A percentile compares a stretch with the other conserved stretches of the same genome.
These are phyloP conservation scores for Podila horticola DNA, from an alignment of 192 early-diverging fungal genomes.

Conservation along the genomic window DNA sequence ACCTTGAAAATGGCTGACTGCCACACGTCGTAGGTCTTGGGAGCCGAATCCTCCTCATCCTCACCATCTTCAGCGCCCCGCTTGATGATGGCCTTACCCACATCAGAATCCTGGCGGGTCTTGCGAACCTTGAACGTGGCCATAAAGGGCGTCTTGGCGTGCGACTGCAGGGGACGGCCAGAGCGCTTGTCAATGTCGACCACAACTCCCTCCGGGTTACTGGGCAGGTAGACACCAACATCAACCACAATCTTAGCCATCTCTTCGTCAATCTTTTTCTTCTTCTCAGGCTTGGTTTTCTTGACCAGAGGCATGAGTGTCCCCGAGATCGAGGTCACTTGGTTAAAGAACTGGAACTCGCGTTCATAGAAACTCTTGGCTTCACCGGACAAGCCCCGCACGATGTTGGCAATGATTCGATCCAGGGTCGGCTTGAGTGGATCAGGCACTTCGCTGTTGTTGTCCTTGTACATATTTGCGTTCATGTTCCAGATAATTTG, in stretches of 20 bases:
- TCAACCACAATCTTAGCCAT: slow-evolving; percentile 94
- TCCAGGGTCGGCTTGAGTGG: slow-evolving; percentile 90
- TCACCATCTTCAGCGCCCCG: slow-evolving; percentile 30
- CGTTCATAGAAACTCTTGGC: slow-evolving; percentile 94
- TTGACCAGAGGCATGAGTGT: slow-evolving; percentile 95
- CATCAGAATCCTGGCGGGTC: slow-evolving; percentile 63
- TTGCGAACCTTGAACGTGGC: slow-evolving; percentile 93
- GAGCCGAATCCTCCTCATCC: slow-evolving; percentile 25
- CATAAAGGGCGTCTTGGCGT: slow-evolving; percentile 99
- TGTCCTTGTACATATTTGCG: slow-evolving; percentile 81
- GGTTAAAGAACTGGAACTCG: slow-evolving; percentile 95
- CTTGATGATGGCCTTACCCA: slow-evolving; percentile 56
- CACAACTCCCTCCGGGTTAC: slow-evolving; percentile 94
- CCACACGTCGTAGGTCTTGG: slow-evolving; percentile 65
- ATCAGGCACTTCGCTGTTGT: slow-evolving; percentile 68
- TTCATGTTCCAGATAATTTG: slow-evolving; percentile 99
- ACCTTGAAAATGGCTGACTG: slow-evolving; percentile 99
- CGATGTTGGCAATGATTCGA: slow-evolving; percentile 86
- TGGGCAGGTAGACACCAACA: slow-evolving; percentile 96
- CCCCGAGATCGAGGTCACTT: slow-evolving; percentile 97
- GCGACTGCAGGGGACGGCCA: slow-evolving; percentile 93
- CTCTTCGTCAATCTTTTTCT: slow-evolving; percentile 99
- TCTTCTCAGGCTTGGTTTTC: slow-evolving; percentile 93
- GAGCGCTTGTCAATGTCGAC: slow-evolving; percentile 95
- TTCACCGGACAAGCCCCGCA: slow-evolving; percentile 78